Base-by-base conservation (phyloP, 169 alveolate genomes). In the Sarcocystis neurona region DNA sequence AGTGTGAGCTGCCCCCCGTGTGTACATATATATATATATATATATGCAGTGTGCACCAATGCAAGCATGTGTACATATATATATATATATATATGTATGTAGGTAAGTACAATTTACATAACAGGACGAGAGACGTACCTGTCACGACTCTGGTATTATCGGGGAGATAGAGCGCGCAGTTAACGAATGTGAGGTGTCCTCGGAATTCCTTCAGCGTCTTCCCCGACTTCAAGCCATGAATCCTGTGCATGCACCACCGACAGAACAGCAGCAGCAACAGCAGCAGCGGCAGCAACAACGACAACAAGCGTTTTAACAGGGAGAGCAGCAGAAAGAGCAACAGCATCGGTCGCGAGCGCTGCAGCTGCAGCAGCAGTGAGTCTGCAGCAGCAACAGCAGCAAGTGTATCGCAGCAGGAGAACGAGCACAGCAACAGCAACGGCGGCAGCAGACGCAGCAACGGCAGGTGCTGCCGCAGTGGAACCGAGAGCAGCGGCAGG, bases 171-270 rank as follows among this genome's bases (percentile, higher is more conserved):
- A 77, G 50, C 2, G 94, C 94, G 34, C 89, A 82, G 68, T 92
- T 88, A 39, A 92, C 93, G 78, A 79, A 88, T n/a, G 94, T 87
- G 32, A 79, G 53, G 74, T 92, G 94, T 2, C 93, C 94, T 15
- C 93, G 30, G 89, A 88, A 92, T 53, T 86, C 93, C 79, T 92
- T 92, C 82, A 92, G 84, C 60, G 92, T 88, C 82, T 89, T 88
- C 10, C 92, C 90, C 2, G 92, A 72, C 82, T 89, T 89, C 47
- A 92, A 66, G 75, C 94, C 94, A 30, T 92, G 94, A 30, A 79
- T 80, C 2, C 94, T 87, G 79, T n/a, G 0, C 4, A 23, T 12
- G 30, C 8, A 18, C 70, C 48, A 70, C 85, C 0, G 87, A 60
- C 50, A 78, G 41, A 58, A 77, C 87, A 47, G 43, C 58, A 27